Evolutionary conservation across 179 eudicot species (phyloP).

Genomic region (Actinidia polygama): DNA sequence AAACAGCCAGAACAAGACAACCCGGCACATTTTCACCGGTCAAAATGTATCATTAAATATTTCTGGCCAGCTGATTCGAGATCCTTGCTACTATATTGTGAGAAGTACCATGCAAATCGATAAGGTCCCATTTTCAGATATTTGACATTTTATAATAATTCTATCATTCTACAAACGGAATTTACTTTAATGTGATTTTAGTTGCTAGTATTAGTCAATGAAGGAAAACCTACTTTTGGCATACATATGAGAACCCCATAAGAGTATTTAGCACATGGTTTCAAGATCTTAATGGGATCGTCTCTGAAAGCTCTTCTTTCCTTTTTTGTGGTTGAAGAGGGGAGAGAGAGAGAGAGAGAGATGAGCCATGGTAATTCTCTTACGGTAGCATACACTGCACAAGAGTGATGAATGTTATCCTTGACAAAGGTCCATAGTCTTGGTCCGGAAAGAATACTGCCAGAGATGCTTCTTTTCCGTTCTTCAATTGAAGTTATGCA

Average conservation of each 20-base stretch:
- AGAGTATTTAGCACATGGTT: background rate
- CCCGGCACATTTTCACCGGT: background rate
- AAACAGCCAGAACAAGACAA: background rate
- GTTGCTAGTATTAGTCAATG: background rate
- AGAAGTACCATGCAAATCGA: background rate
- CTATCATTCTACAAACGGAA: background rate
- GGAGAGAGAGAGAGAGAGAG: background rate
- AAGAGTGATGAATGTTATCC: background rate
- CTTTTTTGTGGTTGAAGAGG: background rate
- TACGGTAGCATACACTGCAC: background rate
- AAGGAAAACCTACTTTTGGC: background rate
- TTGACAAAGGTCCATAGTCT: background rate
- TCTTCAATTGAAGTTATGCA: background rate
- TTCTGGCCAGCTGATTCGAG: background rate
- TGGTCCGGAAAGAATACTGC: background rate
- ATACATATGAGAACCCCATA: no score
- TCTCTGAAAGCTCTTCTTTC: background rate
- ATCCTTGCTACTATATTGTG: background rate
- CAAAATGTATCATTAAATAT: background rate
- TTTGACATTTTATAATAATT: background rate
- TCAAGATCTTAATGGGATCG: background rate
- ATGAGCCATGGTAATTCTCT: background rate
- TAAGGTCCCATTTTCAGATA: background rate
- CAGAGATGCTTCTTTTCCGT: background rate
- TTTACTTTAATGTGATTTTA: background rate